Evolutionary conservation across 2,329 filamentous ascomycete genomes (phyloP), one percentile per base, ranked within the genome.

Genomic region (Diaporthe citrichinensis): DNA sequence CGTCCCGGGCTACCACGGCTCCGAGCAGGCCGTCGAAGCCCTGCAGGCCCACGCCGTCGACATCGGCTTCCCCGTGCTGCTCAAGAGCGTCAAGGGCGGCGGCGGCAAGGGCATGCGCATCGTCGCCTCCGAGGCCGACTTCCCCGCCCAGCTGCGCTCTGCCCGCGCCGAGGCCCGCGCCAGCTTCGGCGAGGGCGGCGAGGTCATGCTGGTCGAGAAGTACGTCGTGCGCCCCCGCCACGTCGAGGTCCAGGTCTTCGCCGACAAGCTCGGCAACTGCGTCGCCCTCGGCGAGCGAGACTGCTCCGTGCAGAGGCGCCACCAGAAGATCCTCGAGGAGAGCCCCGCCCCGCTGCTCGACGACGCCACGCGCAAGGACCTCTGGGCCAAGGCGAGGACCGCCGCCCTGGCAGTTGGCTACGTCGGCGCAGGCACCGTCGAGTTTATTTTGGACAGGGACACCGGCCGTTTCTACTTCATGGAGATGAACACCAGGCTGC

Each of bases 1-100:
- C 81, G 97, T 99, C 67, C 97, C 97, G 0, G 97, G 97, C 0
- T 99, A 99, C 81, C 97, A 98, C 83, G 97, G 97, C 25, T 81
- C 88, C 1, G 94, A 98, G 71, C 97, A 99, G 85, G 91, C 93
- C 67, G 88, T 90, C 62, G 83, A 86, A 73, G 84, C 90, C 78
- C 83, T 93, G 36, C 82, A 95, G 73, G 86, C 87, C 14, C 92
- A 96, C 82, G 96, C 97, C 10, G 90, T 90, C 79, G 91, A 94
- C 78, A 87, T 94, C 78, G 87, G 87, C 39, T 94, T 92, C 78
- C 92, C 92, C 17, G 93, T 95, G 9, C 88, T 95, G 80, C 87
- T 95, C 71, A 98, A 98, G 87, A 95, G 94, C 77, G 94, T 95
- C 17, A 91, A 91, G 76, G 94, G 94, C 9, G 94, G 95, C 44